Evolutionary conservation across 768 basidiomycete genomes (phyloP).

Genomic region (Tricholoma matsutake): DNA sequence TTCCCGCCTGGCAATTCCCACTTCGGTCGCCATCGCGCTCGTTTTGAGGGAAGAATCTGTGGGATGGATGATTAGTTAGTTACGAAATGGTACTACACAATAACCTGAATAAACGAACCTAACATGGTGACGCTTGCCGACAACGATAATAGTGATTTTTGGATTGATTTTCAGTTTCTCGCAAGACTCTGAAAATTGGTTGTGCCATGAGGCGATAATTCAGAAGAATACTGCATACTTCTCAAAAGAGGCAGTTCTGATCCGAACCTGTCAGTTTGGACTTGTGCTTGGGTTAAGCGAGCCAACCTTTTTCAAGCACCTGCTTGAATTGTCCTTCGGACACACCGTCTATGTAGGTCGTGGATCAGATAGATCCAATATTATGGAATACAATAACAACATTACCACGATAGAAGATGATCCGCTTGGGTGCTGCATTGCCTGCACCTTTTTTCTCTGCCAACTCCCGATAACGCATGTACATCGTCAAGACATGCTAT

Average conservation of each 20-base stretch:
- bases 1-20: conserved; percentile 75
- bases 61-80: not conserved
- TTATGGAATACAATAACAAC: not conserved
- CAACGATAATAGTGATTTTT: conserved; percentile 64
- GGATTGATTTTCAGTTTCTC: conserved; percentile 45
- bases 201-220: not conserved
- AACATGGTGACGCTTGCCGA: conserved; percentile 65
- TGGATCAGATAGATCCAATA: conserved; percentile 6
- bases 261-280: not conserved
- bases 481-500: conserved; percentile 55
- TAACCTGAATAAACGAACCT: conserved; percentile 26
- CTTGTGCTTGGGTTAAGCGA: conserved; percentile 6
- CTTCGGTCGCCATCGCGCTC: conserved; percentile 57
- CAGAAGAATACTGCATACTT: conserved; percentile 28
- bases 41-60: conserved; percentile 34
- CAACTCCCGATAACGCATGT: conserved; percentile 52
- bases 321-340: conserved; percentile 53
- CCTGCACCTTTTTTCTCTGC: conserved; percentile 48
- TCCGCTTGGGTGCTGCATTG: conserved; percentile 53
- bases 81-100: not conserved
- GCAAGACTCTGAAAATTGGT: conserved; percentile 48
- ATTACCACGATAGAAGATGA: conserved; percentile 74
- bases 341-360: conserved; percentile 42
- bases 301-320: conserved; percentile 49
- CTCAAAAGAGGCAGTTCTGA: conserved; percentile 50